These are phyloP conservation scores for Trichoderma sp. DNA, from an alignment of 2,329 filamentous ascomycete species.

Conservation along the genomic window DNA sequence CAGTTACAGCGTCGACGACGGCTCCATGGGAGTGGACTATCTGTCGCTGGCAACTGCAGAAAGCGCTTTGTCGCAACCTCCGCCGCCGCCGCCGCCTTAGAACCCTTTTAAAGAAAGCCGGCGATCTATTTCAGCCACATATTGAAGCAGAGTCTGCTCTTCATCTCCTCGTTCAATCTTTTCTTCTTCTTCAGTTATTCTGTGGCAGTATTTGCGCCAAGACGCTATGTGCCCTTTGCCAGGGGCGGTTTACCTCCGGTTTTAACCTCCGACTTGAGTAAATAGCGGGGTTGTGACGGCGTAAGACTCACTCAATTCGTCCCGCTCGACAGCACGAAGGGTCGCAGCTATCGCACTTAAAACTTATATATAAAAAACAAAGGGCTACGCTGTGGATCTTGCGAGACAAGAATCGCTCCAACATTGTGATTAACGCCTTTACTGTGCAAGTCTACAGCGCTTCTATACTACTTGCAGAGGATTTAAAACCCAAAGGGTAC, in stretches of 20 bases:
- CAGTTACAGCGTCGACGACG: neutral
- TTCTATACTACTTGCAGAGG: neutral
- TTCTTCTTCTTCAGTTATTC: neutral
- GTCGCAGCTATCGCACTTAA: neutral
- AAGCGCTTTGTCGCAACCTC: neutral
- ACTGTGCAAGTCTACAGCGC: neutral
- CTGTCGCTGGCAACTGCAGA: constrained; percentile 9
- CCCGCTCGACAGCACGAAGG: neutral
- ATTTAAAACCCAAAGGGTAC: neutral
- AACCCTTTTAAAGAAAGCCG: too few species aligned
- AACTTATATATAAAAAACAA: neutral
- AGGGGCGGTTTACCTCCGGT: neutral
- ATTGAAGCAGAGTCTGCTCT: neutral
- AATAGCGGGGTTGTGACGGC: constrained; percentile 5
- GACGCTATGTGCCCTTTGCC: neutral
- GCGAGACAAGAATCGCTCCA: neutral
- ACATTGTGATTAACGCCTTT: neutral
- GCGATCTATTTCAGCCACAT: neutral
- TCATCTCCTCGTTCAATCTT: neutral
- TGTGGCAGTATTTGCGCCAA: neutral
- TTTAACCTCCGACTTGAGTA: neutral
- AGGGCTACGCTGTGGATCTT: neutral
- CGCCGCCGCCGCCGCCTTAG: neutral
- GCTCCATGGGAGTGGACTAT: constrained; percentile 16
- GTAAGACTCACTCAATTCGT: constrained; percentile 19